Percentiles rank a stretch among this genome's conserved stretches.
These are phyloP conservation scores for Bryum argenteum DNA, from an alignment of 225 moss, liverwort and hornwort genomes.

Conservation along the genomic window DNA sequence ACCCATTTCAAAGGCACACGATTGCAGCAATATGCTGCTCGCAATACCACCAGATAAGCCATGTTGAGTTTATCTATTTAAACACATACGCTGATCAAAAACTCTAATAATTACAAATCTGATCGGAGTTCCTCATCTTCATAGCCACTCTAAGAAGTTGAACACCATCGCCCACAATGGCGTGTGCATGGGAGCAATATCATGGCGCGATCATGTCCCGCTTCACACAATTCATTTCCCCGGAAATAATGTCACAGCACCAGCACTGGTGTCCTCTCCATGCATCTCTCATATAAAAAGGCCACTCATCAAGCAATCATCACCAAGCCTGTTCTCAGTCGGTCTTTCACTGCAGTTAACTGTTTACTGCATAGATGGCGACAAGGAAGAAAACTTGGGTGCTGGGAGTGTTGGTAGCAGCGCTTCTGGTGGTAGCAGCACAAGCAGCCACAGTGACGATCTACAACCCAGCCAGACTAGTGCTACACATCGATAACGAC, in stretches of 20 bases:
- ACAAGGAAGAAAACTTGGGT: background rate
- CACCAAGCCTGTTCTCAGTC: background rate
- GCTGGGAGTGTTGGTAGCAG: background rate
- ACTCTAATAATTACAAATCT: too few species aligned
- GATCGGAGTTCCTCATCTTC: too few species aligned
- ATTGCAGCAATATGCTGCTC: too few species aligned
- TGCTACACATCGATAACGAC: background rate
- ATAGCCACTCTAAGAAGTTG: too few species aligned
- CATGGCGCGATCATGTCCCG: background rate
- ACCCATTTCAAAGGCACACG: too few species aligned
- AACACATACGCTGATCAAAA: too few species aligned
- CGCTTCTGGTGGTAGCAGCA: background rate
- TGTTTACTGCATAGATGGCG: background rate
- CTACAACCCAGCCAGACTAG: background rate
- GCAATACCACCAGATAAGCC: too few species aligned
- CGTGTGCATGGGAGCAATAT: too few species aligned
- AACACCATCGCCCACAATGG: too few species aligned
- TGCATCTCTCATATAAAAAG: background rate
- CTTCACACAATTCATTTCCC: background rate
- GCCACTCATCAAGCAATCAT: background rate
- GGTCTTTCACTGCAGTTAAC: background rate
- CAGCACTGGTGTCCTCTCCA: background rate
- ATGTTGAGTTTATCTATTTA: too few species aligned
- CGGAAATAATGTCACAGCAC: background rate
- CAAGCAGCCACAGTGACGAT: background rate